Evolutionary conservation across 495 filamentous ascomycete species (phyloP).

Genomic region (Sordaria brevicollis): DNA sequence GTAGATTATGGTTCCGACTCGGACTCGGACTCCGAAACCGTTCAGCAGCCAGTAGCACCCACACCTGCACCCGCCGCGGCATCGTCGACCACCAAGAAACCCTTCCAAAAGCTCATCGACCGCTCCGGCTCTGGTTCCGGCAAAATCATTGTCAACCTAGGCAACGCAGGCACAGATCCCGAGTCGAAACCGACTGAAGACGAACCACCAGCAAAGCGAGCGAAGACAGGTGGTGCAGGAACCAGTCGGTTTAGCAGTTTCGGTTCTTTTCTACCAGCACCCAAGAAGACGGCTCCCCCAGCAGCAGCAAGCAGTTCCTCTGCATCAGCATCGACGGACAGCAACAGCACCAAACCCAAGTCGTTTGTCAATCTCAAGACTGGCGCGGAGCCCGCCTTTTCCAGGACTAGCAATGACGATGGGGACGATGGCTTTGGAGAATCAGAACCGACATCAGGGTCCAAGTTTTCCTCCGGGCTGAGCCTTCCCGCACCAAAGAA

Average conservation of each 20-base stretch:
- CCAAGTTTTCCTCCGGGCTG: slow-evolving; percentile 3
- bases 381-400: slow-evolving; percentile 66
- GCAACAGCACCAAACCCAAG: slow-evolving; percentile 28
- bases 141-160: slow-evolving; percentile 68
- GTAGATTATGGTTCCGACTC: slow-evolving; percentile 75
- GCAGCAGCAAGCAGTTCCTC: slow-evolving; percentile 10
- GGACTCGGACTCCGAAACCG: slow-evolving; percentile 62
- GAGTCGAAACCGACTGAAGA: slow-evolving; percentile 21
- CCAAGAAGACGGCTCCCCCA: slow-evolving; percentile 45
- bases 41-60: slow-evolving; percentile 17
- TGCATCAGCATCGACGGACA: neutral
- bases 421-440: slow-evolving; percentile 12
- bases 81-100: slow-evolving; percentile 34
- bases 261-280: slow-evolving; percentile 78
- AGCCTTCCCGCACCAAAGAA: slow-evolving; percentile 18
- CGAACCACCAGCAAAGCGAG: slow-evolving; percentile 63
- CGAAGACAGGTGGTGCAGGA: slow-evolving; percentile 40
- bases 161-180: slow-evolving; percentile 29
- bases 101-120: slow-evolving; percentile 68
- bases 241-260: slow-evolving; percentile 58
- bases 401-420: slow-evolving; percentile 37
- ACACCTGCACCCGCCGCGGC: slow-evolving; percentile 13
- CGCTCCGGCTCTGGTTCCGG: slow-evolving; percentile 53
- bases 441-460: slow-evolving; percentile 1
- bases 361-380: slow-evolving; percentile 66